A percentile compares a stretch with the other conserved stretches of the same genome.
Conservation (phyloP, 495 filamentous ascomycete species). For the Aspergillus avenaceus region DNA sequence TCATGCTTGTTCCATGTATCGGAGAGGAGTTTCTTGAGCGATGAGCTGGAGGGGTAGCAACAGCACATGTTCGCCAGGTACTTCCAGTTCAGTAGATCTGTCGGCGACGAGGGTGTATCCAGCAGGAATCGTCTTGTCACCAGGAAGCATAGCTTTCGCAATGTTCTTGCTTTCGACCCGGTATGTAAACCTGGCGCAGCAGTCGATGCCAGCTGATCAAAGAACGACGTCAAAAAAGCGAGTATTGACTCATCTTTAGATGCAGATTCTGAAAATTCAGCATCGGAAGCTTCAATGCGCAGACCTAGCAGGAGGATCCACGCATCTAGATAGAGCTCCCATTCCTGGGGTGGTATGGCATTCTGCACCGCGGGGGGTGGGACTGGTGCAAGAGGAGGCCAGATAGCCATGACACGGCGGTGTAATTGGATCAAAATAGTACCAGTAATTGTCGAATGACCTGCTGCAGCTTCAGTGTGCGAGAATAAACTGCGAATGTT, state of each 20-base stretch:
- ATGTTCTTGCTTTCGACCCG: slow-evolving; percentile 43
- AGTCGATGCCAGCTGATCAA: slow-evolving; percentile 42
- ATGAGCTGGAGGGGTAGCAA: slow-evolving; percentile 35
- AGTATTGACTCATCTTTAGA: slow-evolving; percentile 51
- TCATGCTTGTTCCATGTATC: slow-evolving; percentile 35
- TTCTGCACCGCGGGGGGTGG: slow-evolving; percentile 65
- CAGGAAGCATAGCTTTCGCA: slow-evolving; percentile 61
- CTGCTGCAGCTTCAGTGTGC: too few relatives aligned
- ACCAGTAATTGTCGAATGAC: too few relatives aligned
- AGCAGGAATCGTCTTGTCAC: slow-evolving; percentile 47
- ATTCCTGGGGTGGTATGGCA: slow-evolving; percentile 63
- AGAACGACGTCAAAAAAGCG: slow-evolving; percentile 60
- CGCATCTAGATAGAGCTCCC: slow-evolving; percentile 72
- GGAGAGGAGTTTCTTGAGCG: slow-evolving; percentile 42
- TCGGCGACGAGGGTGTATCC: slow-evolving; percentile 16
- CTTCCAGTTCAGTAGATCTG: slow-evolving; percentile 32
- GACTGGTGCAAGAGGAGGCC: slow-evolving; percentile 71
- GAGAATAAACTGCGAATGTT: too few relatives aligned
- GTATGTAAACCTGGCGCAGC: slow-evolving; percentile 34
- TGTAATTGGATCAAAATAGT: background rate
- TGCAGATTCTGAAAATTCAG: slow-evolving; percentile 47
- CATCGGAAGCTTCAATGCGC: slow-evolving; percentile 54
- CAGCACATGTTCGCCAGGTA: slow-evolving; percentile 35
- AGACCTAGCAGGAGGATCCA: slow-evolving; percentile 65
- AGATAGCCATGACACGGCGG: slow-evolving; percentile 32